Evolutionary conservation across 306 rosid genomes (phyloP).

Genomic region (Cucurbita argyrosperma): DNA sequence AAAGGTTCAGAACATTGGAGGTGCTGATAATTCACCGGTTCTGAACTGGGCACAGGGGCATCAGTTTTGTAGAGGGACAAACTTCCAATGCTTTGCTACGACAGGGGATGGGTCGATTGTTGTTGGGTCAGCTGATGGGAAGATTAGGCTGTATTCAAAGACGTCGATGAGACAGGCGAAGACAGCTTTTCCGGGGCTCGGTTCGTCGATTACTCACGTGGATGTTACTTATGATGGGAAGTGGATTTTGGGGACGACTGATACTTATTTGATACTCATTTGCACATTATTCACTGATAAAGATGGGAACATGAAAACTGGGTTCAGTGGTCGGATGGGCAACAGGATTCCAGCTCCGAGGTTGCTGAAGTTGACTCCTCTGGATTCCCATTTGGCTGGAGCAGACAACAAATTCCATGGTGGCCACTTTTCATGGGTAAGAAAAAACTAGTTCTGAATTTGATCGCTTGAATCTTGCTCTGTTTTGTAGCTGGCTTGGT

Average conservation of each 20-base stretch:
- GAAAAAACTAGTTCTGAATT: conserved; percentile 2
- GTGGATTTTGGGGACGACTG: conserved; percentile 79
- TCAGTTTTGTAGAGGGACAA: conserved; percentile 76
- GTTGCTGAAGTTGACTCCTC: conserved; percentile 70
- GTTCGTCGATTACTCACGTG: conserved; percentile 61
- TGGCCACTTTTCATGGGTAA: conserved; percentile 96
- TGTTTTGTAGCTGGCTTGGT: background rate
- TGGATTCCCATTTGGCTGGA: conserved; percentile 90
- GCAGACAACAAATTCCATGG: conserved; percentile 61
- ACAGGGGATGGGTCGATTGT: conserved; percentile 84
- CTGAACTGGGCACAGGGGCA: conserved; percentile 83
- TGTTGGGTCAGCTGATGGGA: conserved; percentile 80
- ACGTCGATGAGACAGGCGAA: conserved; percentile 82
- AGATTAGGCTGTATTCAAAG: conserved; percentile 74
- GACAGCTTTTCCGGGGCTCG: conserved; percentile 88
- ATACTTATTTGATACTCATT: conserved; percentile 63
- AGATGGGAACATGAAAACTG: conserved; percentile 84
- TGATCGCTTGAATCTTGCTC: background rate
- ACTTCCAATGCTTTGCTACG: conserved; percentile 79
- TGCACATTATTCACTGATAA: conserved; percentile 77
- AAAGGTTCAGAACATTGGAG: conserved; percentile 55
- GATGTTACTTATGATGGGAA: conserved; percentile 90
- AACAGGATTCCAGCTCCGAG: conserved; percentile 80
- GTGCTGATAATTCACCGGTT: conserved; percentile 29
- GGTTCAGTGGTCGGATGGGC: conserved; percentile 77